Base-by-base conservation (phyloP, 495 filamentous ascomycete genomes). In the Entonaema liquescens region DNA sequence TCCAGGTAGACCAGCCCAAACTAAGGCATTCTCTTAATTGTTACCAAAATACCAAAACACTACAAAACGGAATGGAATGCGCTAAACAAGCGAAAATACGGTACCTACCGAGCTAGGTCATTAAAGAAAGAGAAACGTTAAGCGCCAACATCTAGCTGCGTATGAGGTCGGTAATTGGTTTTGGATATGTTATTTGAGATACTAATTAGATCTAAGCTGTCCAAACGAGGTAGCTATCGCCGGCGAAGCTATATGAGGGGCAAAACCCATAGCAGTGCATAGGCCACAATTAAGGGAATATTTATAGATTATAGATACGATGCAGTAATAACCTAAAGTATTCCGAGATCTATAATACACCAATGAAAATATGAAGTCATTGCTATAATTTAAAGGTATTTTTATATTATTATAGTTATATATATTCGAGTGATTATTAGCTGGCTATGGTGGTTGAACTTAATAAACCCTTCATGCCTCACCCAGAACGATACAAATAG, bases 41-140 rank as follows among this genome's bases (percentile, higher is more conserved):
- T 57, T 12, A 61, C 54, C 65, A 73, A 73, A 72, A 72, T 12
- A 61, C 54, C 65, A 73, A 73, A 72, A 72, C 70, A 68, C 31
- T 3, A 38, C 25, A n/a, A 53, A 13, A 13, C 35, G 26, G 26
- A 56, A 64, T 65, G 70, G 57, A 63, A 64, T 69, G 47, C 59
- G 42, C 67, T 63, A 69, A 44, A 44, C 23, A 26, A 59, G 56
- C 36, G 5, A 44, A 42, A 52, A 6, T 15, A 23, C 49, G 40
- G 40, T 44, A 44, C 12, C 26, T 25, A 4, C 47, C 13, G 12
- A 26, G 23, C 12, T 50, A 2, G 38, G 38, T n/a, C 23, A 25
- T 13, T 57, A 44, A 40, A 50, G 31, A 33, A 9, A 21, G 38
- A 42, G 38, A 19, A 35, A 36, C 42, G 31, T 44, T 19, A 36